These are phyloP conservation scores for Sarcodon aspratus DNA, from an alignment of 768 basidiomycete species.

Conservation along the genomic window DNA sequence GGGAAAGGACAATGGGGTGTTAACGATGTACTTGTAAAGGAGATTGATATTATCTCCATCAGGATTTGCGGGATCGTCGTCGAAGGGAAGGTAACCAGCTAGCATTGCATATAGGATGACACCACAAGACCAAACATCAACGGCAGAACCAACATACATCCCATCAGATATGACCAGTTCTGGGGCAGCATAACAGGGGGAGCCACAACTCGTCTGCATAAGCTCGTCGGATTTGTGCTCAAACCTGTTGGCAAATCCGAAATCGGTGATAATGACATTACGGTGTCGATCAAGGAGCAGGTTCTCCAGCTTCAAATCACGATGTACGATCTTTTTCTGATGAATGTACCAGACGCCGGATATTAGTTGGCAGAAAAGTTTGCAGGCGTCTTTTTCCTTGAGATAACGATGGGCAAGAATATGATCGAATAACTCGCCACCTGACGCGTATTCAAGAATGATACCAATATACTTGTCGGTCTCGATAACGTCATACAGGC, in stretches of 20 bases:
- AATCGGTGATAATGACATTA: constrained; percentile 99
- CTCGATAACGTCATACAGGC: constrained; percentile 96
- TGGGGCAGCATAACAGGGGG: constrained; percentile 96
- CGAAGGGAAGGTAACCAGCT: constrained; percentile 96
- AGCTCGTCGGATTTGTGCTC: constrained; percentile 88
- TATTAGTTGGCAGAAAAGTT: constrained; percentile 95
- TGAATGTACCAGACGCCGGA: constrained; percentile 99
- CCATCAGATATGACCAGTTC: constrained; percentile 97
- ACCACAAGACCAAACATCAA: constrained; percentile 96
- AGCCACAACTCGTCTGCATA: constrained; percentile 97
- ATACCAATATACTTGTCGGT: constrained; percentile 99
- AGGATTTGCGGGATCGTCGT: constrained; percentile 97
- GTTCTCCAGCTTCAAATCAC: constrained; percentile 98
- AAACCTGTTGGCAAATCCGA: constrained; percentile 97
- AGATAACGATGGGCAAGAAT: constrained; percentile 97
- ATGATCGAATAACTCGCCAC: constrained; percentile 97
- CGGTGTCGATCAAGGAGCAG: constrained; percentile 92
- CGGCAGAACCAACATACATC: constrained; percentile 91
- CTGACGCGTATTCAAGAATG: constrained; percentile 96
- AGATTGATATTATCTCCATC: constrained; percentile 99
- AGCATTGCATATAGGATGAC: constrained; percentile 97
- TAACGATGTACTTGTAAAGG: constrained; percentile 97
- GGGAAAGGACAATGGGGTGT: constrained; percentile 94
- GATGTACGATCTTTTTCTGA: constrained; percentile 98
- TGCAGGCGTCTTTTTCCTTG: constrained; percentile 87